Evolutionary conservation across 2,329 filamentous ascomycete species (phyloP).

Genomic region (Ascochyta koolunga): DNA sequence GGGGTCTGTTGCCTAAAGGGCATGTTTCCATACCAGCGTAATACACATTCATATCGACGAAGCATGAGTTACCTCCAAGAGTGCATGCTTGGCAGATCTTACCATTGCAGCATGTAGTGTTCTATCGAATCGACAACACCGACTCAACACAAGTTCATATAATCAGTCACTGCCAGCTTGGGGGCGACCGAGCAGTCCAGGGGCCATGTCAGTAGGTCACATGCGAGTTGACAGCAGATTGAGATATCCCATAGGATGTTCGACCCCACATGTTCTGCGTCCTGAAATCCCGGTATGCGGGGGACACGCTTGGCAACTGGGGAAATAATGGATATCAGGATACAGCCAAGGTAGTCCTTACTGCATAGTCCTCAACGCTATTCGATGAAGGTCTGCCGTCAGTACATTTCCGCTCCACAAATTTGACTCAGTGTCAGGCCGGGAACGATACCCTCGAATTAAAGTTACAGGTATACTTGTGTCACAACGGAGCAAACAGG

Average conservation of each 20-base stretch:
- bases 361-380: not conserved
- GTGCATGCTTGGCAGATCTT: no score
- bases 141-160: no score
- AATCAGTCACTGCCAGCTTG: no score
- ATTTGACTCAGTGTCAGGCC: not conserved
- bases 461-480: not conserved
- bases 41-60: no score
- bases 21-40: no score
- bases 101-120: no score
- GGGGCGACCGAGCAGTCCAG: no score
- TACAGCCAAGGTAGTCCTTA: slow-evolving; percentile 5
- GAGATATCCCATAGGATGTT: slow-evolving; percentile 3
- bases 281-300: not conserved
- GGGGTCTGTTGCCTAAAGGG: no score
- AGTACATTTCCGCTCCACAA: not conserved
- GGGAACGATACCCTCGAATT: not conserved
- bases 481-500: not conserved
- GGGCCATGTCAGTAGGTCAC: not conserved
- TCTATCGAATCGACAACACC: no score
- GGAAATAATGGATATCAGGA: not conserved
- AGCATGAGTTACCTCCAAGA: no score
- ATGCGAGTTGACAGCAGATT: not conserved
- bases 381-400: not conserved
- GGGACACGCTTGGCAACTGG: slow-evolving; percentile 8
- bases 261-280: not conserved